Conservation (phyloP, 352 stramenopile species). For the Saprolegnia parasitica region DNA sequence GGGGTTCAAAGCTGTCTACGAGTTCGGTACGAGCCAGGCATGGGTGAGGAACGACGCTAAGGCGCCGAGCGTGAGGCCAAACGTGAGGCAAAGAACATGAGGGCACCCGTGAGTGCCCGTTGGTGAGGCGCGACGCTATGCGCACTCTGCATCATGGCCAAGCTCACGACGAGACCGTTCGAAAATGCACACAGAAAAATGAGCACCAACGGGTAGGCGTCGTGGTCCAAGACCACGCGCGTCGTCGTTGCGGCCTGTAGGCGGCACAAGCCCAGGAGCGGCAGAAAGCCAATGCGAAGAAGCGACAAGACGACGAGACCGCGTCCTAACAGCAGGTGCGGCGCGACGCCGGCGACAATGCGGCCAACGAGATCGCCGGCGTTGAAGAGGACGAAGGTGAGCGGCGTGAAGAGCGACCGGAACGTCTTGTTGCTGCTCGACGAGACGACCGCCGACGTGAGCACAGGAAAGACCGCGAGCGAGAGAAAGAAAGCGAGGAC, state of each 20-base stretch:
- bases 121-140: slow-evolving; percentile 42
- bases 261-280: slow-evolving; percentile 73
- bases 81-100: slow-evolving; percentile 79
- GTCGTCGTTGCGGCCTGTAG: slow-evolving; percentile 64
- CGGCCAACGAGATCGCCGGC: slow-evolving; percentile 62
- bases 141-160: slow-evolving; percentile 76
- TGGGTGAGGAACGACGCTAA: slow-evolving; percentile 62
- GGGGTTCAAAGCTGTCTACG: too few relatives aligned
- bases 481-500: slow-evolving; percentile 78
- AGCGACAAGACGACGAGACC: slow-evolving; percentile 32
- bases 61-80: slow-evolving; percentile 62
- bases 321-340: slow-evolving; percentile 36
- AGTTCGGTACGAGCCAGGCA: slow-evolving; percentile 35
- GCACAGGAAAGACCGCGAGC: slow-evolving; percentile 64
- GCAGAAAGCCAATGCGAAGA: slow-evolving; percentile 48
- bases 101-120: slow-evolving; percentile 61
- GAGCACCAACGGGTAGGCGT: slow-evolving; percentile 55
- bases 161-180: slow-evolving; percentile 65
- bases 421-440: slow-evolving; percentile 47
- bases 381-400: slow-evolving; percentile 78
- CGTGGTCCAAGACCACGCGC: slow-evolving; percentile 72
- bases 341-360: slow-evolving; percentile 36
- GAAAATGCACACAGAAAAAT: slow-evolving; percentile 55
- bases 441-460: slow-evolving; percentile 69
- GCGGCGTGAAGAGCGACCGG: slow-evolving; percentile 65